Conservation (phyloP, 1,139 yeast species). For the Debaryomyces coudertii region DNA sequence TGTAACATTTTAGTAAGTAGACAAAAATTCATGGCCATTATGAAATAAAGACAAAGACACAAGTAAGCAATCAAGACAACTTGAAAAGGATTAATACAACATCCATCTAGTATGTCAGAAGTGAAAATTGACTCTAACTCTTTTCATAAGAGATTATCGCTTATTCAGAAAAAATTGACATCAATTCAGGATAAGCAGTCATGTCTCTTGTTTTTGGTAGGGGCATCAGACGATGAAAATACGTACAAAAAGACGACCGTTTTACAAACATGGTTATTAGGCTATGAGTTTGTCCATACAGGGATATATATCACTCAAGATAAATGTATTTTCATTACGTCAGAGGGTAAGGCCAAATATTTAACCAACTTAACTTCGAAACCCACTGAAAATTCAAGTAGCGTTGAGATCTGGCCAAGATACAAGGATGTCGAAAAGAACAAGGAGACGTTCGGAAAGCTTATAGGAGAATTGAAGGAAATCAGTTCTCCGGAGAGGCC, state of each 20-base stretch:
- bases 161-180: slow-evolving; percentile 43
- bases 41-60: neutral
- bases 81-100: slow-evolving; percentile 1
- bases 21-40: slow-evolving; percentile 6
- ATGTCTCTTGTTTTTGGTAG: slow-evolving; percentile 70
- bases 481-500: slow-evolving; percentile 40
- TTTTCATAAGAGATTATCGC: slow-evolving; percentile 46
- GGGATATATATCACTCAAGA: slow-evolving; percentile 66
- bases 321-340: slow-evolving; percentile 70
- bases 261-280: slow-evolving; percentile 88
- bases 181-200: slow-evolving; percentile 46
- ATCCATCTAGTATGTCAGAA: slow-evolving; percentile 28
- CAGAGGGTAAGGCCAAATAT: slow-evolving; percentile 87
- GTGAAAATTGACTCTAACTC: slow-evolving; percentile 43
- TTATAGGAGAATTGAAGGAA: slow-evolving; percentile 52
- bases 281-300: slow-evolving; percentile 95
- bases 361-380: slow-evolving; percentile 54
- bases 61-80: slow-evolving; percentile 4
- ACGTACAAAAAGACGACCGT: slow-evolving; percentile 90
- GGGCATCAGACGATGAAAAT: slow-evolving; percentile 79
- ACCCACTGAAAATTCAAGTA: slow-evolving; percentile 42
- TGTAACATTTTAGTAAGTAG: slow-evolving; percentile 6
- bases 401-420: slow-evolving; percentile 73
- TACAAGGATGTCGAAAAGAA: slow-evolving; percentile 82
- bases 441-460: slow-evolving; percentile 62